These are phyloP conservation scores for Ophiostoma pallidulum DNA, from an alignment of 2,329 filamentous ascomycete genomes.

Conservation along the genomic window DNA sequence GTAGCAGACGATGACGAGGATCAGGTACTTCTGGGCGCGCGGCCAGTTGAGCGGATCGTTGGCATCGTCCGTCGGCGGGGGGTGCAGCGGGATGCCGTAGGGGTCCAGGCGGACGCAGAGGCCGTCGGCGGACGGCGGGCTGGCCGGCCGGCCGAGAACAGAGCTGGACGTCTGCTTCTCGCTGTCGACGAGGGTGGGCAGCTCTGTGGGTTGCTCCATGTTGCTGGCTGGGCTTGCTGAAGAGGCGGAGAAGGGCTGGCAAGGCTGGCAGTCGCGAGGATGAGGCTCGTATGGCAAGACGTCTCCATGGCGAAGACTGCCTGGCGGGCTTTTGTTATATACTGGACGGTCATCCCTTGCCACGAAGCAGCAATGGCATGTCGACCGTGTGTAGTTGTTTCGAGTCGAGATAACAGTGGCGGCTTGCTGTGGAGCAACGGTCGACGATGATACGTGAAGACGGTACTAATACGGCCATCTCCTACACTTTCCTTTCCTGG, in stretches of 20 bases:
- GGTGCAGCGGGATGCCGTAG: slow-evolving; percentile 6
- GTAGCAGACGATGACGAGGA: slow-evolving; percentile 6
- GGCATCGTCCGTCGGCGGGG: not conserved
- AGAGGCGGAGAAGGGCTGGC: no score
- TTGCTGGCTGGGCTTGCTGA: not conserved
- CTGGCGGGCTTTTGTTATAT: no score
- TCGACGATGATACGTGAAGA: not conserved
- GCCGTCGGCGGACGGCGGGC: not conserved
- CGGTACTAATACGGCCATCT: not conserved
- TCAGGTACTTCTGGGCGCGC: not conserved
- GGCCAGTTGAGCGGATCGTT: slow-evolving; percentile 11
- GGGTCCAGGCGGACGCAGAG: slow-evolving; percentile 1
- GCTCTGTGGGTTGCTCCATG: not conserved
- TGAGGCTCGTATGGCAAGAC: no score
- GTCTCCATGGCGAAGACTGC: no score
- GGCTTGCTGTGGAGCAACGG: not conserved
- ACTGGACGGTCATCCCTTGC: no score
- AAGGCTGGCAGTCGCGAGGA: no score
- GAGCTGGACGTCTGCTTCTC: not conserved
- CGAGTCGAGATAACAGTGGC: no score
- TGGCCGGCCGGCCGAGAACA: not conserved
- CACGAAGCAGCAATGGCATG: no score
- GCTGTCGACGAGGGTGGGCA: not conserved
- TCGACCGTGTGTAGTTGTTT: no score
- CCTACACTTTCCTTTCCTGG: slow-evolving; percentile 1